These are phyloP conservation scores for Salmacisia buchloeana DNA, from an alignment of 1,284 basidiomycete genomes.

Conservation along the genomic window DNA sequence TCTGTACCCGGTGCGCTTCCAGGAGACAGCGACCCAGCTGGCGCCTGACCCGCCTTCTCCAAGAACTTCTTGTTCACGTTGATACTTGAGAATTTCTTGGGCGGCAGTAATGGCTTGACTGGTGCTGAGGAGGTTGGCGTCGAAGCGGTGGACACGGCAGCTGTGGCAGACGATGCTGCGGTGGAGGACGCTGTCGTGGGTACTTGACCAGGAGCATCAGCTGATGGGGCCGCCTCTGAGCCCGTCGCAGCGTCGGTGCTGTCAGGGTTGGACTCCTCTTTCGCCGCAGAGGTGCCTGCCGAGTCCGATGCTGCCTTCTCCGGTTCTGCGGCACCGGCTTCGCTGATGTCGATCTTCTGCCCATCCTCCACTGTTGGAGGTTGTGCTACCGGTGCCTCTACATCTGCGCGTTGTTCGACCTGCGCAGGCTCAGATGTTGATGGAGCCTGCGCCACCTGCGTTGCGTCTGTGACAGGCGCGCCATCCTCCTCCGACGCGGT, in stretches of 20 bases:
- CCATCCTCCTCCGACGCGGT: not conserved
- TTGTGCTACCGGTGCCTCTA: not conserved
- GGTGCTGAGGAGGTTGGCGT: not conserved
- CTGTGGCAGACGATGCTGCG: not conserved
- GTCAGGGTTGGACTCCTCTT: no score
- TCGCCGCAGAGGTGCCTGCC: not conserved
- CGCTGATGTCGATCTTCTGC: no score
- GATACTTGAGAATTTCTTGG: conserved; percentile 44
- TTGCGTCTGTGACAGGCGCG: not conserved
- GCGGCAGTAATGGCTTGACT: not conserved
- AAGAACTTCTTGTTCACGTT: conserved; percentile 48
- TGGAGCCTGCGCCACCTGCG: not conserved
- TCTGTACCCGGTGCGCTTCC: no score
- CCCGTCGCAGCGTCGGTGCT: not conserved
- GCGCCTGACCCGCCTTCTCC: conserved; percentile 31
- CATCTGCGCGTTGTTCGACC: not conserved
- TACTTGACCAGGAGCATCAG: not conserved
- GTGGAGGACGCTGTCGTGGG: not conserved
- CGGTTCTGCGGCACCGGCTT: no score
- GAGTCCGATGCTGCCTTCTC: not conserved
- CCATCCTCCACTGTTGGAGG: no score
- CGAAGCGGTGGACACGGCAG: not conserved
- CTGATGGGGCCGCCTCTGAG: not conserved
- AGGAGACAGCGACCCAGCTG: conserved; percentile 6
- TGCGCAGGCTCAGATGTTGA: not conserved